phyloP scores from a whole-genome alignment of 495 filamentous ascomycete species.

The Penicillium macrosclerotiorum region DNA sequence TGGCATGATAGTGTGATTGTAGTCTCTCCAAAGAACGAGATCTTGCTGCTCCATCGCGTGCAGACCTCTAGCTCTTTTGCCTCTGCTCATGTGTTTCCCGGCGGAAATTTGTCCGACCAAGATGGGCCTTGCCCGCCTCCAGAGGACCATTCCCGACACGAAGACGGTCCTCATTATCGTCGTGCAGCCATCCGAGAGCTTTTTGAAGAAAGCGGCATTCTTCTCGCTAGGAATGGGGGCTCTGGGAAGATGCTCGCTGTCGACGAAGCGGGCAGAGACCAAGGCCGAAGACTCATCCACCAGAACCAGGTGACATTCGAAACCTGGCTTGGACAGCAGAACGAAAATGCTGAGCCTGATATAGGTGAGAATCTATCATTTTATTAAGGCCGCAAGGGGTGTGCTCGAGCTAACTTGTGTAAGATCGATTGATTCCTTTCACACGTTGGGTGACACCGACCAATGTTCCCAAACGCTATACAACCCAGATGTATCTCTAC shows the following conservation, averaged over 20 bases:
- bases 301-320: conserved; percentile 55
- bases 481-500: conserved; percentile 95
- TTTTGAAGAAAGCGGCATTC: conserved; percentile 91
- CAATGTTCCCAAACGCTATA: conserved; percentile 69
- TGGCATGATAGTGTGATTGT: conserved; percentile 66
- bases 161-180: conserved; percentile 67
- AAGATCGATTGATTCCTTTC: conserved; percentile 72
- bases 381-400: neutral
- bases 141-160: conserved; percentile 51
- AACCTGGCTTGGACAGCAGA: conserved; percentile 62
- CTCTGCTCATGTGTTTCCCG: conserved; percentile 93
- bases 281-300: conserved; percentile 68
- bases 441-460: conserved; percentile 88
- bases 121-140: conserved; percentile 60
- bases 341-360: conserved; percentile 63
- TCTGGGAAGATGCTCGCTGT: conserved; percentile 54
- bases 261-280: conserved; percentile 56
- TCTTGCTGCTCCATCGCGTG: conserved; percentile 85
- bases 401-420: neutral
- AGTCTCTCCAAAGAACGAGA: conserved; percentile 79
- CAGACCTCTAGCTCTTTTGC: conserved; percentile 78
- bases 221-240: conserved; percentile 61
- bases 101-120: conserved; percentile 73
- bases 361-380: conserved; percentile 52
- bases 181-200: conserved; percentile 83